A percentile compares a stretch with the other conserved stretches of the same genome.
phyloP scores from a whole-genome alignment of 148 eudicot species.

The Rhododendron henanense region DNA sequence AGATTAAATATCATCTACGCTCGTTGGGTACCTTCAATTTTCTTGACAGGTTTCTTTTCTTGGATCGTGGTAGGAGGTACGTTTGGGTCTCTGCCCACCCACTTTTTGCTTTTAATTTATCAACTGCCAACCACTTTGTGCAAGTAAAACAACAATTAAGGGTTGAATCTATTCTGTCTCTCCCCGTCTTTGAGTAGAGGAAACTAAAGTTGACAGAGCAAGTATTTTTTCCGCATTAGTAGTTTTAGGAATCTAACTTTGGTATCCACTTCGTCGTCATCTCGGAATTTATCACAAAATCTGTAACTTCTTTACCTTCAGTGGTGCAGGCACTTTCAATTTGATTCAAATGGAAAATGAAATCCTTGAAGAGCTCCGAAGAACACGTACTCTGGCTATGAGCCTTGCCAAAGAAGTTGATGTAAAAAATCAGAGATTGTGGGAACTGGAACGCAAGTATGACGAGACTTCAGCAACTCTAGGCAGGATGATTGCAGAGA shows the following conservation, averaged over 20 bases:
- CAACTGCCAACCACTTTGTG: too few species aligned
- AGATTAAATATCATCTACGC: not conserved
- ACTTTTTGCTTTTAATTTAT: not conserved
- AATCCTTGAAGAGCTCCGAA: slow-evolving; percentile 18
- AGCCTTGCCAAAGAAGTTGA: slow-evolving; percentile 32
- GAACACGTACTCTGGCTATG: slow-evolving; percentile 22
- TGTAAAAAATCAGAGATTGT: slow-evolving; percentile 27
- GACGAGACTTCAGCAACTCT: slow-evolving; percentile 24
- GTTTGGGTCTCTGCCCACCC: not conserved
- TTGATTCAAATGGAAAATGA: slow-evolving; percentile 15
- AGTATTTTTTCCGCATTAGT: not conserved
- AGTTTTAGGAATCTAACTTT: not conserved
- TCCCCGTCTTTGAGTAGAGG: not conserved
- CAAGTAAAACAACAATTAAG: too few species aligned
- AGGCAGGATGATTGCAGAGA: slow-evolving; percentile 27
- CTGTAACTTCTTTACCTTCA: not conserved
- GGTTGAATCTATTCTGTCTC: not conserved
- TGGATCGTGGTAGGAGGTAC: not conserved
- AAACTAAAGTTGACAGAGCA: not conserved
- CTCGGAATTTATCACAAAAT: not conserved
- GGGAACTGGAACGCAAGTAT: slow-evolving; percentile 24
- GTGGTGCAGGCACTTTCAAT: not conserved
- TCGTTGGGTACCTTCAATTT: not conserved
- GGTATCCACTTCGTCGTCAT: not conserved
- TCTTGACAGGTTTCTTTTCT: not conserved